phyloP scores from a whole-genome alignment of 805 yeast species.

The Candida methanosorbosa region DNA sequence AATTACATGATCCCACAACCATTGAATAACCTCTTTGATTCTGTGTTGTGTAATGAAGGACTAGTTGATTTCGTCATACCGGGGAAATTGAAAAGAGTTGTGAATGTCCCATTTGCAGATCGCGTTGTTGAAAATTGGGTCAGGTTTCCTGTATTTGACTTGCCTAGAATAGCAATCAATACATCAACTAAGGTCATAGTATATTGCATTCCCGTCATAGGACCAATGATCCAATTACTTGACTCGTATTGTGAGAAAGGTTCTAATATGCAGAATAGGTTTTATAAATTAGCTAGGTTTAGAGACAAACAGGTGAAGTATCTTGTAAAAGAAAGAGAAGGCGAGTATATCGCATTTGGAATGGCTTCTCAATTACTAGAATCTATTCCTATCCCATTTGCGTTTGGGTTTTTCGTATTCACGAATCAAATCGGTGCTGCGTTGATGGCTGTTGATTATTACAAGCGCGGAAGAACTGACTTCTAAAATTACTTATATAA shows the following conservation, averaged over 20 bases:
- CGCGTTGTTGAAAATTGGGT: slow-evolving; percentile 6
- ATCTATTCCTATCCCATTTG: slow-evolving; percentile 34
- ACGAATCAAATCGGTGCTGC: slow-evolving; percentile 62
- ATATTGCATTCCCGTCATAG: slow-evolving; percentile 16
- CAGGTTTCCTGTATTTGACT: slow-evolving; percentile 8
- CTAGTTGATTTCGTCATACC: slow-evolving; percentile 21
- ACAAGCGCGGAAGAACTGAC: slow-evolving; percentile 11
- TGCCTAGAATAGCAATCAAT: slow-evolving; percentile 4
- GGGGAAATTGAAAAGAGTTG: slow-evolving; percentile 23
- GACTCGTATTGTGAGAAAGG: slow-evolving; percentile 13
- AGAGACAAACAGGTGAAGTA: slow-evolving; percentile 19
- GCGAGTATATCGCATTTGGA: slow-evolving; percentile 42
- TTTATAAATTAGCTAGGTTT: slow-evolving; percentile 14
- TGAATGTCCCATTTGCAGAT: slow-evolving; percentile 17
- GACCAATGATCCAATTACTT: slow-evolving; percentile 11
- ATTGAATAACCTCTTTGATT: slow-evolving; percentile 17
- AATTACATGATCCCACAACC: slow-evolving; percentile 17
- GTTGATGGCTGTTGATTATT: slow-evolving; percentile 39
- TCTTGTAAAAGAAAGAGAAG: slow-evolving; percentile 20
- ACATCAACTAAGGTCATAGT: slow-evolving; percentile 1
- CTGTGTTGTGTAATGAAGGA: slow-evolving; percentile 18
- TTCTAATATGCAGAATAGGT: slow-evolving; percentile 10
- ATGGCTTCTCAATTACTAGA: slow-evolving; percentile 42
- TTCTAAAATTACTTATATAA: too few species aligned
- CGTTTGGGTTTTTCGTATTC: slow-evolving; percentile 43